Evolutionary conservation across 805 yeast genomes (phyloP).

Genomic region (Cyberlindnera petersonii): DNA sequence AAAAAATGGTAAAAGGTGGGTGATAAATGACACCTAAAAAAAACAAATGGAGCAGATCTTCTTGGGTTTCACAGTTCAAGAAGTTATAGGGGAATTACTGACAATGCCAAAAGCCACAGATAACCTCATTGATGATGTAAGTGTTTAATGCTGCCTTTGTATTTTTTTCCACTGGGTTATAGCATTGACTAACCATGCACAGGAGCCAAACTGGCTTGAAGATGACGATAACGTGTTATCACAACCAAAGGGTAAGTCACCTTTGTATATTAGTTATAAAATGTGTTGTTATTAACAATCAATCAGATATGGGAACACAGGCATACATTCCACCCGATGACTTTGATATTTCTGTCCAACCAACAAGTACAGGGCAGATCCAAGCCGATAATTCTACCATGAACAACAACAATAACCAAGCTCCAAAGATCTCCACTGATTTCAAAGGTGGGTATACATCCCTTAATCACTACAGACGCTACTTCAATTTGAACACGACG

Average conservation of each 20-base stretch:
- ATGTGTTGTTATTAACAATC: slow-evolving; percentile 4
- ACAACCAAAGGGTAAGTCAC: slow-evolving; percentile 7
- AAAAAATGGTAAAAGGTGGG: not conserved
- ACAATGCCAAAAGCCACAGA: slow-evolving; percentile 2
- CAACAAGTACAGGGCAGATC: not conserved
- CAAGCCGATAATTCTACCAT: not conserved
- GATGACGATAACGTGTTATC: slow-evolving; percentile 22
- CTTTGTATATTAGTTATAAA: too few species aligned
- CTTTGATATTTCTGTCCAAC: slow-evolving; percentile 11
- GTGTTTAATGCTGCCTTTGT: not conserved
- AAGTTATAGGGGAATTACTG: not conserved
- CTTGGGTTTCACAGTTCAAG: not conserved
- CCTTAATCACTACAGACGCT: slow-evolving; percentile 56
- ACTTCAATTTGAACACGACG: slow-evolving; percentile 63
- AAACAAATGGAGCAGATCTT: too few species aligned
- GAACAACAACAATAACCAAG: too few species aligned
- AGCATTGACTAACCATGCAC: slow-evolving; percentile 5
- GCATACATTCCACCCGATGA: slow-evolving; percentile 34
- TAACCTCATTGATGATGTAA: slow-evolving; percentile 13
- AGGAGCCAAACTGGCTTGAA: slow-evolving; percentile 22
- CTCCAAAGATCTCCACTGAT: slow-evolving; percentile 15
- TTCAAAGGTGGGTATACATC: slow-evolving; percentile 48
- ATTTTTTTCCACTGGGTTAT: not conserved
- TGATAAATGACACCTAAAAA: not conserved
- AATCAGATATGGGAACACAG: slow-evolving; percentile 24